Evolutionary conservation across 2,329 filamentous ascomycete genomes (phyloP).

Genomic region (Colletotrichum sp.): DNA sequence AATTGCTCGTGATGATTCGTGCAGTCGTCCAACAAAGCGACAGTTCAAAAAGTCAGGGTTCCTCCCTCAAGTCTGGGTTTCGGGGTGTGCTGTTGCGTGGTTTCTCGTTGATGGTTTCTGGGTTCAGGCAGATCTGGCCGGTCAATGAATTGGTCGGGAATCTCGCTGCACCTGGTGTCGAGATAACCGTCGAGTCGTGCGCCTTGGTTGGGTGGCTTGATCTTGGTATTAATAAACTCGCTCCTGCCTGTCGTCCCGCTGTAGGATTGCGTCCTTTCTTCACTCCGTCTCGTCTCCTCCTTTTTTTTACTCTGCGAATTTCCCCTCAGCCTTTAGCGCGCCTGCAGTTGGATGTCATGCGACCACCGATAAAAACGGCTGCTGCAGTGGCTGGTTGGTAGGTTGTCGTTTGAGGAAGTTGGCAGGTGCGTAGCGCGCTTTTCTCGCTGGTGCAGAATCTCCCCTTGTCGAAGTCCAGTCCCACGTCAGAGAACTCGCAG

Average conservation of each 20-base stretch:
- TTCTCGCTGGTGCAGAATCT: background rate
- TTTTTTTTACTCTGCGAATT: background rate
- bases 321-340: background rate
- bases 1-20: constrained; percentile 7
- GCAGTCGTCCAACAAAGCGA: background rate
- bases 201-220: background rate
- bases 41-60: background rate
- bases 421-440: background rate
- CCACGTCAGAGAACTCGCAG: constrained; percentile 5
- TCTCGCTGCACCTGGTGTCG: background rate
- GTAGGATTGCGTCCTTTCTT: background rate
- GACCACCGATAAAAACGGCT: background rate
- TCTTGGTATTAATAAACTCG: background rate
- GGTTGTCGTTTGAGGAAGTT: background rate
- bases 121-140: background rate
- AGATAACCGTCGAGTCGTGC: background rate
- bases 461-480: background rate
- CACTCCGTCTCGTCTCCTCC: background rate
- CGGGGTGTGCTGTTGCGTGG: background rate
- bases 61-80: background rate
- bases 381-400: background rate
- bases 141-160: background rate
- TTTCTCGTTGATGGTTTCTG: background rate
- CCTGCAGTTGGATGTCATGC: background rate
- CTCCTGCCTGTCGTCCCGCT: background rate